Percentiles rank a stretch among this genome's conserved stretches.
These are phyloP conservation scores for Pyrenophora graminea DNA, from an alignment of 2,329 filamentous ascomycete species.

Conservation along the genomic window DNA sequence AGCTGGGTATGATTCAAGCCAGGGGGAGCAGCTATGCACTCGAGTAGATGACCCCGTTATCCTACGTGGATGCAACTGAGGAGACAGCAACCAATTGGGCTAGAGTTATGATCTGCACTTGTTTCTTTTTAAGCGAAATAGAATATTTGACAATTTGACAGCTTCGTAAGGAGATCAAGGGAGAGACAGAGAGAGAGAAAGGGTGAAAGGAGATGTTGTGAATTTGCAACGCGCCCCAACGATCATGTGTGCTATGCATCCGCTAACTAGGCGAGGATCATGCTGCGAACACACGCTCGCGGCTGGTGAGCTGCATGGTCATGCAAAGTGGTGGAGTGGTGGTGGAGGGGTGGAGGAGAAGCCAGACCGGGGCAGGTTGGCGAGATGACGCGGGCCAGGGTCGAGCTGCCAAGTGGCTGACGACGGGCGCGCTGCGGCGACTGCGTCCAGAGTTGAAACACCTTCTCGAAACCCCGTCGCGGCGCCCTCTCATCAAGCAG, in stretches of 20 bases:
- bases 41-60: slow-evolving; percentile 5
- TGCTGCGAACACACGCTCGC: slow-evolving; percentile 4
- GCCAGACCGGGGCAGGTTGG: slow-evolving; percentile 4
- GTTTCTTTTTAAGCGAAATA: too few relatives aligned
- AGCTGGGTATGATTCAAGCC: slow-evolving; percentile 9
- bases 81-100: neutral
- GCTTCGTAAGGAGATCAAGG: too few relatives aligned
- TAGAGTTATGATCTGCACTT: neutral
- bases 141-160: too few relatives aligned
- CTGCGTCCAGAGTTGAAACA: slow-evolving; percentile 17
- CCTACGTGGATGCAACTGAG: neutral
- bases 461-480: slow-evolving; percentile 12
- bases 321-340: slow-evolving; percentile 9
- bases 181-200: too few relatives aligned
- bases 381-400: slow-evolving; percentile 12
- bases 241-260: neutral
- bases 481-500: slow-evolving; percentile 7
- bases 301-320: slow-evolving; percentile 10
- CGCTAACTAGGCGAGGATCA: slow-evolving; percentile 9
- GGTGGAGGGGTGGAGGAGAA: slow-evolving; percentile 8
- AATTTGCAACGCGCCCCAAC: neutral
- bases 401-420: slow-evolving; percentile 17
- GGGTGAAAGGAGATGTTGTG: neutral
- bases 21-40: slow-evolving; percentile 5
- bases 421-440: slow-evolving; percentile 8